Base-by-base conservation (phyloP, 2,329 filamentous ascomycete genomes). In the Fusarium anthophilum region DNA sequence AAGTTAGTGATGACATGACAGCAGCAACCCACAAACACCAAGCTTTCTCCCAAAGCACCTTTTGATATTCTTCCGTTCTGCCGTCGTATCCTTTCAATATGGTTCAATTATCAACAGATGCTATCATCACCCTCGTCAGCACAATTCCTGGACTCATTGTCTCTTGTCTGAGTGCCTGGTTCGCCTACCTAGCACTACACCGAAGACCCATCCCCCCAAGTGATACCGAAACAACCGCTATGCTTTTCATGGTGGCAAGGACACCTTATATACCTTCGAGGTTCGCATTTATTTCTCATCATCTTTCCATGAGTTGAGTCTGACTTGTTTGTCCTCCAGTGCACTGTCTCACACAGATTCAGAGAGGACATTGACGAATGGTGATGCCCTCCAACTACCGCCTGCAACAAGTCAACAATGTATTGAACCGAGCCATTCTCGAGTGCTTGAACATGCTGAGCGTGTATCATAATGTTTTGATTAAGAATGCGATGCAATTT, bases 271-370 rank as follows among this genome's bases (percentile, higher is more conserved):
- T 17, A 2, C 20, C 20, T 12, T 3, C 51, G 0, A 39, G 18
- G 51, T 54, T 17, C 10, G 51, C 14, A 5, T 10, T 13, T 0
- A 2, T 1, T 10, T 38, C 0, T 9, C 3, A 4, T 5, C 6
- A 1, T 13, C 3, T 53, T 15, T 15, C 0, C 0, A 26, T 26
- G 18, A 17, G 32, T 22, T 54, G 5, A 17, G n/a, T 10, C 50
- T 54, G 24, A 54, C 18, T 17, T 22, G 24, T 5, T 13, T 54
- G 20, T 14, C 24, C 14, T 17, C 9, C 20, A 54, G 51, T n/a
- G 5, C 35, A 5, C 0, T 54, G 20, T 13, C 51, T 4, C 51
- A 28, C 24, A 17, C 20, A 7, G 24, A 14, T 28, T 18, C 51
- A 5, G 24, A n/a, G 24, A 39, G 35, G 24, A 39, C n/a, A 39